Conservation (phyloP, 192 early-diverging fungal species). For the Obelidium mucronatum region DNA sequence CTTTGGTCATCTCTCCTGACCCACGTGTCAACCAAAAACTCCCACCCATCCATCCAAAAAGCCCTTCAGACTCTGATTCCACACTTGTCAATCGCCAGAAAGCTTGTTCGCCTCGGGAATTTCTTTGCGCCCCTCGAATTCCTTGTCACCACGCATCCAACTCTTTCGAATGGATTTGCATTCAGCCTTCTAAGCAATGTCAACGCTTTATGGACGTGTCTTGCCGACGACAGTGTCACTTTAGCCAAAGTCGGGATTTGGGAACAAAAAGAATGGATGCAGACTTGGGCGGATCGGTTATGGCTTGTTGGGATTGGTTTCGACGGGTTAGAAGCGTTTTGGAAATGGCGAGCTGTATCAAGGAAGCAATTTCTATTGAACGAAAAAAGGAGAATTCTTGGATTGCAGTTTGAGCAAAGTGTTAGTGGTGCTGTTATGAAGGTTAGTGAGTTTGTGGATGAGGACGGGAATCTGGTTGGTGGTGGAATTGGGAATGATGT, state of each 20-base stretch:
- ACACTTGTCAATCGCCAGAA: slow-evolving; percentile 77
- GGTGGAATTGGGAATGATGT: neutral
- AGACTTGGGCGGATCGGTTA: slow-evolving; percentile 29
- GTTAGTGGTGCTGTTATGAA: neutral
- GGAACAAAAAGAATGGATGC: neutral
- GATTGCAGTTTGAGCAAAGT: slow-evolving; percentile 5
- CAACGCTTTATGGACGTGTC: neutral
- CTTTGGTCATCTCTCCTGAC: slow-evolving; percentile 55
- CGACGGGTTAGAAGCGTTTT: neutral
- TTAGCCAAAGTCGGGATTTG: slow-evolving; percentile 1
- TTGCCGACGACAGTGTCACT: slow-evolving; percentile 24
- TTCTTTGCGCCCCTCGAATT: slow-evolving; percentile 70
- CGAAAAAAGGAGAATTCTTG: slow-evolving; percentile 11
- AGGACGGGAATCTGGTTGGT: neutral
- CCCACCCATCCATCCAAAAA: neutral
- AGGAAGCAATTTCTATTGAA: neutral
- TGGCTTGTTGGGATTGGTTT: slow-evolving; percentile 36
- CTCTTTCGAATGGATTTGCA: neutral
- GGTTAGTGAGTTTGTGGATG: slow-evolving; percentile 1
- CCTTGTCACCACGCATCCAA: slow-evolving; percentile 42
- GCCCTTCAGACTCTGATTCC: slow-evolving; percentile 54
- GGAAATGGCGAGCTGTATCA: neutral
- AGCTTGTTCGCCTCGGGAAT: slow-evolving; percentile 76
- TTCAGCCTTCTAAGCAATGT: slow-evolving; percentile 17
- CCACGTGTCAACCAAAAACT: neutral